Evolutionary conservation across 257 asterid genomes (phyloP).

Genomic region (Capsicum baccatum): DNA sequence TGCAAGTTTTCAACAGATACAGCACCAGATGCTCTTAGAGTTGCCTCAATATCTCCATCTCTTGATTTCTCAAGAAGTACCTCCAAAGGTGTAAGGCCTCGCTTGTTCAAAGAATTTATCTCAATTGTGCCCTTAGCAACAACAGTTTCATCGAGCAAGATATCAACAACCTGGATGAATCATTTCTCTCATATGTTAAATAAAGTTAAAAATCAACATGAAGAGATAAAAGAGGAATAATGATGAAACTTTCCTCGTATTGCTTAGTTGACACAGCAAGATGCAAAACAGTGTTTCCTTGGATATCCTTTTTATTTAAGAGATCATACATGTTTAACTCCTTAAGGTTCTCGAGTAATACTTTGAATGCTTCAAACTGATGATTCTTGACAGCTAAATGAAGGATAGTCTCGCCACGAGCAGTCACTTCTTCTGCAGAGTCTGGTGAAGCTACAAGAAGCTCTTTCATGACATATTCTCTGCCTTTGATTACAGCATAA

Average conservation of each 20-base stretch:
- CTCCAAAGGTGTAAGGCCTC: conserved; percentile 52
- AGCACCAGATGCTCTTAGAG: too few relatives aligned
- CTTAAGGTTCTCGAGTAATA: conserved; percentile 35
- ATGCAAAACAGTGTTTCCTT: conserved; percentile 41
- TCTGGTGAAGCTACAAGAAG: conserved; percentile 35
- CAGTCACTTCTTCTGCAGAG: conserved; percentile 38
- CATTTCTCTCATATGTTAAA: background rate
- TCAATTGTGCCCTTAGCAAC: conserved; percentile 38
- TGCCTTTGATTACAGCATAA: conserved; percentile 44
- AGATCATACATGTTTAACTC: conserved; percentile 25
- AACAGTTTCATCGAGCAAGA: conserved; percentile 43
- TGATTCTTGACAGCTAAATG: conserved; percentile 46
- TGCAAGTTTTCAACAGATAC: too few relatives aligned
- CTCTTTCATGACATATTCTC: conserved; percentile 33
- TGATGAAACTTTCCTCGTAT: conserved; percentile 44
- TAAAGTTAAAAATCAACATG: background rate
- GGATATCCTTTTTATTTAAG: conserved; percentile 41
- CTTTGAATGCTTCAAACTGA: conserved; percentile 34
- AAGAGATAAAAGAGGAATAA: background rate
- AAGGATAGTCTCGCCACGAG: conserved; percentile 44
- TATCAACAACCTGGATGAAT: conserved; percentile 45
- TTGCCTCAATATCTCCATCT: conserved; percentile 37
- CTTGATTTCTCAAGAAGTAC: conserved; percentile 29
- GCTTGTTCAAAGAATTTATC: conserved; percentile 46
- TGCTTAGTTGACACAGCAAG: conserved; percentile 47